These are phyloP conservation scores for Salix koriyanagi DNA, from an alignment of 345 rosid genomes.

Conservation along the genomic window DNA sequence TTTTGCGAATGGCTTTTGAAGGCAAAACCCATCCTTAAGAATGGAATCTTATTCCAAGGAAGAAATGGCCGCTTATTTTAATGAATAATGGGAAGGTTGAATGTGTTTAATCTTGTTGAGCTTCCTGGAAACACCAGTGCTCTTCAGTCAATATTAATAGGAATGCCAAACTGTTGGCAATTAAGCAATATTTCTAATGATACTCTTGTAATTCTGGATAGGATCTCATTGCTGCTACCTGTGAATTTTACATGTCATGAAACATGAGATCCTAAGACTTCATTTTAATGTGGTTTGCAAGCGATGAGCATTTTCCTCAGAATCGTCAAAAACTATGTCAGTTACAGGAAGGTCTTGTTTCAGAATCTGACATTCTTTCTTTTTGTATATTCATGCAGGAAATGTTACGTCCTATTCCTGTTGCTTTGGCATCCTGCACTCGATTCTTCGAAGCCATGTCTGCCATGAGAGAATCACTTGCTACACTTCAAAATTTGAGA, in stretches of 20 bases:
- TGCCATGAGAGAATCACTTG: conserved; percentile 96
- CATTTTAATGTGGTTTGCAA: not conserved
- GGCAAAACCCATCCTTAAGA: not conserved
- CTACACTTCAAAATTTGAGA: conserved; percentile 79
- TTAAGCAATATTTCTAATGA: not conserved
- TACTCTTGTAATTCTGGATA: not conserved
- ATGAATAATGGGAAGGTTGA: not conserved
- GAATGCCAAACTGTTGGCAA: not conserved
- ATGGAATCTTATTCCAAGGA: not conserved
- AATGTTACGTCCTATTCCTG: conserved; percentile 97
- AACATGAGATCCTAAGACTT: not conserved
- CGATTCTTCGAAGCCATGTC: conserved; percentile 98
- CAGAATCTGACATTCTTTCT: not conserved
- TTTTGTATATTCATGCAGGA: conserved; percentile 45
- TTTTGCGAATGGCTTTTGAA: not conserved
- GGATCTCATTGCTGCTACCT: not conserved
- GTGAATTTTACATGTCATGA: not conserved
- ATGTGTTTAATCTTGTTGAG: not conserved
- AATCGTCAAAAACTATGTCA: not conserved
- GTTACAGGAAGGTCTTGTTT: not conserved
- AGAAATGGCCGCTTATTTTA: not conserved
- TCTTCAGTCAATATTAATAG: not conserved
- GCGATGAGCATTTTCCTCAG: not conserved
- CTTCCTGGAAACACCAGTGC: not conserved
- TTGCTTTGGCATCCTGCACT: conserved; percentile 96